Evolutionary conservation across 345 rosid species (phyloP).

Genomic region (Garcia nutans): DNA sequence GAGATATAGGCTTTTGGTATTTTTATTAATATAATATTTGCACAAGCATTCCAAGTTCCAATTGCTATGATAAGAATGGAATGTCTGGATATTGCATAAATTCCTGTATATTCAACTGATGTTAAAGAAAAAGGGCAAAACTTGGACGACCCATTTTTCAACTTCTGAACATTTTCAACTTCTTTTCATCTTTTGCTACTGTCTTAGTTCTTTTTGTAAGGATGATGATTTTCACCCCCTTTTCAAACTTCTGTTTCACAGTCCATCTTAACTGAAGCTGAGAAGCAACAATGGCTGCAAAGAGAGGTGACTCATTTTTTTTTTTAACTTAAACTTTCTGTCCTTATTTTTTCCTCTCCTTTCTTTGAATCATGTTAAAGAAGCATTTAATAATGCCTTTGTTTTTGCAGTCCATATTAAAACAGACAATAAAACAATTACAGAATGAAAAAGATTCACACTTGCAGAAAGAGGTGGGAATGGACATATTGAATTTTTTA

Average conservation of each 20-base stretch:
- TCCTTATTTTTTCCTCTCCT: background rate
- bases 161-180: background rate
- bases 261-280: constrained; percentile 39
- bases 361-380: background rate
- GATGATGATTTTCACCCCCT: background rate
- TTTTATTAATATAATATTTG: constrained; percentile 4
- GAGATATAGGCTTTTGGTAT: background rate
- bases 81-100: background rate
- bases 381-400: background rate
- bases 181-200: background rate
- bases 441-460: constrained; percentile 45
- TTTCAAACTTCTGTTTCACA: constrained; percentile 26
- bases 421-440: constrained; percentile 47
- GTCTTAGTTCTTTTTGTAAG: background rate
- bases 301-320: constrained; percentile 37
- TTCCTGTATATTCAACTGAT: background rate
- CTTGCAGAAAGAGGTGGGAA: constrained; percentile 45
- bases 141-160: background rate
- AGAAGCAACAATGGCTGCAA: constrained; percentile 35
- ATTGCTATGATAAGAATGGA: background rate
- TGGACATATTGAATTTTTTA: background rate
- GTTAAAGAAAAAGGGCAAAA: background rate
- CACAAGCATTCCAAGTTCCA: background rate
- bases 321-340: background rate
- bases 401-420: constrained; percentile 44